These are phyloP conservation scores for Aspergillus piperis DNA, from an alignment of 2,329 filamentous ascomycete species.

Conservation along the genomic window DNA sequence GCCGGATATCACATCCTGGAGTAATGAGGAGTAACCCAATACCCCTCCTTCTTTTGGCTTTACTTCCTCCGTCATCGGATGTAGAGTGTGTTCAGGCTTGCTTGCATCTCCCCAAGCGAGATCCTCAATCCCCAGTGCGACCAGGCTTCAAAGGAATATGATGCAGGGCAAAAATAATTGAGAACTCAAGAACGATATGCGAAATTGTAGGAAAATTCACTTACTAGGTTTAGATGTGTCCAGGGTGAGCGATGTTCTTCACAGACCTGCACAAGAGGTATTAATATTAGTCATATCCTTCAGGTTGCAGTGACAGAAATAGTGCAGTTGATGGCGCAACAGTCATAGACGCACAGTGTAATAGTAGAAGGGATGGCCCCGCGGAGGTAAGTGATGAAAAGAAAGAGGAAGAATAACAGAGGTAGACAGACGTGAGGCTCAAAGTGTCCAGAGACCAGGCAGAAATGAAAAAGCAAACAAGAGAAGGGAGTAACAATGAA, in stretches of 20 bases:
- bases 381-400: too few species aligned
- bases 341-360: too few species aligned
- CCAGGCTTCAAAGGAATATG: neutral
- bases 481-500: constrained; percentile 1
- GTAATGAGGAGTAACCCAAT: neutral
- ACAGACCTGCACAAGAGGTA: neutral
- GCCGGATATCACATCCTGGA: neutral
- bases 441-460: neutral
- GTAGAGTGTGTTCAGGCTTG: neutral
- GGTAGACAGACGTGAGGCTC: neutral
- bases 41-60: neutral
- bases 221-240: constrained; percentile 6
- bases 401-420: neutral
- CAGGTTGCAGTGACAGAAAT: neutral
- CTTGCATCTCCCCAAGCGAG: neutral
- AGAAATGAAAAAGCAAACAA: constrained; percentile 13
- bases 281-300: neutral
- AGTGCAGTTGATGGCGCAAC: neutral
- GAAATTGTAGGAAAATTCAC: neutral
- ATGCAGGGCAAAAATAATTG: neutral
- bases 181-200: neutral
- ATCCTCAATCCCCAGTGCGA: neutral
- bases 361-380: too few species aligned
- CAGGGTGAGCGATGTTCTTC: neutral
- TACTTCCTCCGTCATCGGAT: neutral